Evolutionary conservation across 1,139 yeast genomes (phyloP), one percentile per base, ranked within the genome.

Genomic region (Pichia sp.): DNA sequence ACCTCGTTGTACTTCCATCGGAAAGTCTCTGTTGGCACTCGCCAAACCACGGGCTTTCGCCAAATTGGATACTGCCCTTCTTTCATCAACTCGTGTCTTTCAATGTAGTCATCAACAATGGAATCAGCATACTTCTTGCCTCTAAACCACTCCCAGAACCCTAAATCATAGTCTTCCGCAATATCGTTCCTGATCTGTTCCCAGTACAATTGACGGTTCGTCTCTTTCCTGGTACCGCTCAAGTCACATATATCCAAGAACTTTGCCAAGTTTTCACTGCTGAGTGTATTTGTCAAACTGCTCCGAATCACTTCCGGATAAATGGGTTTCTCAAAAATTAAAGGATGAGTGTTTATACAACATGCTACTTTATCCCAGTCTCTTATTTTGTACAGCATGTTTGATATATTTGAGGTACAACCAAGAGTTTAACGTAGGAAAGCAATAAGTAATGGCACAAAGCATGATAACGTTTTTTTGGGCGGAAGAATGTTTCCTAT

Each of bases 1-100:
- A n/a, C n/a, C 3, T 47, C 36, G 31, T 55, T 48, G 30, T 29
- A 50, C 38, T 49, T 50, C 56, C 58, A 55, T 17, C 33, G 38
- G n/a, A 55, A 43, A 1, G 43, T 31, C 27, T 53, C 51, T 1
- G 51, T 48, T 3, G 49, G 55, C 17, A 55, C 46, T 30, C 27
- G 29, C 30, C 42, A 40, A 29, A 52, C 49, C 1, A 46, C 8
- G 6, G 57, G 57, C 10, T 45, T 54, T 38, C 51, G 46, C 54
- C 55, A 53, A 10, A 53, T n/a, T 8, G 58, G 58, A 31, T 53
- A 55, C 17, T 47, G 51, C 14, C 46, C 46, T 2, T 33, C 12
- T 10, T 2, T 29, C 24, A 54, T 10, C 14, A 52, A n/a, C 4
- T 42, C 38, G 14, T 52, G 50, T 16, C 31, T 47, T 36, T 33